Evolutionary conservation across 148 eudicot genomes (phyloP), one percentile per base, ranked within the genome.

Genomic region (Rhododendron vialii): DNA sequence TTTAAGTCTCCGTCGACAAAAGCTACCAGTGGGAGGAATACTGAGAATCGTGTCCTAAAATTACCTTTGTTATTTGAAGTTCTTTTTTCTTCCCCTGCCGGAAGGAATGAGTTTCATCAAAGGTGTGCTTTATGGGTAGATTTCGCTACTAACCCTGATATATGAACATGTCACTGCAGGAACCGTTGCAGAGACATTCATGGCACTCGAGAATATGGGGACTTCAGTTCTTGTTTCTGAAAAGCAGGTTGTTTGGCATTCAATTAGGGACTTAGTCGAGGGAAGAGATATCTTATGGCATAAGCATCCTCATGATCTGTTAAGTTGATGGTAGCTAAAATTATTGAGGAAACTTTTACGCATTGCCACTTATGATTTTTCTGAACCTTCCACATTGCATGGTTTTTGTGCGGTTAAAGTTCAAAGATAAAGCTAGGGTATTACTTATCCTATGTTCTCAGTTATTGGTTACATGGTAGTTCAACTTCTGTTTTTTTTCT

Each of bases 161-260:
- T 83, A 10, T 53, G 55, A 80, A 84, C 78, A 51, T 48, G 35
- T 51, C 26, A n/a, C 28, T 90, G 80, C 93, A 95, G 99, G 99
- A 82, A 92, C 96, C n/a, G 87, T 96, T 69, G 85, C 95, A 69
- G 99, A 96, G 91, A 95, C 94, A 87, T 94, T 96, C 85, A 96
- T 96, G 99, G 89, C 90, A 83, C 96, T 96, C 43, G 99, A 96
- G 92, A 96, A 96, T 86, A 93, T 96, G 65, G 99, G 98, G 87
- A 95, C 96, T 63, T 95, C 99, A 14, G 91, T 96, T 87, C 98
- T 96, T 86, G 98, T 96, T 85, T 94, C 99, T 36, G 83, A 94
- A 80, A 92, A 93, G 59, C 99, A 96, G 99, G 99, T 95, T n/a
- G 73, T 57, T 83, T 78, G 43, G 18, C 87, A 41, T 73, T 59